Conservation (phyloP, 164 flowering plant genomes). For the Annona squamosa region DNA sequence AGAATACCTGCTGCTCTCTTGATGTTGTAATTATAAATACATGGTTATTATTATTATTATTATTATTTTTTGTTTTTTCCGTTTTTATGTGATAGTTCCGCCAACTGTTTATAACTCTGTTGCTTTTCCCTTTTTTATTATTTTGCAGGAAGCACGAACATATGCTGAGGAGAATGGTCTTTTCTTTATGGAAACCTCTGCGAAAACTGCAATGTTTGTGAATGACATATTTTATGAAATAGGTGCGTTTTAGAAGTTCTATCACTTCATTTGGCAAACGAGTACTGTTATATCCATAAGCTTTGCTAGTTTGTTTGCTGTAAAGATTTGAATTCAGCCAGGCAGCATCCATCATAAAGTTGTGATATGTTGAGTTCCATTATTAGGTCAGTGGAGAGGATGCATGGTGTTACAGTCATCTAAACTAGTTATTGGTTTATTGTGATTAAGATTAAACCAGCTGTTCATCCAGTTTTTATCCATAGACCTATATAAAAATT, state of each 20-base stretch:
- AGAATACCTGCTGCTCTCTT: background rate
- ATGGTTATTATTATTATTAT: too few relatives aligned
- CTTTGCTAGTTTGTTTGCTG: background rate
- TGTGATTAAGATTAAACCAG: too few relatives aligned
- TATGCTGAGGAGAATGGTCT: slow-evolving; percentile 86
- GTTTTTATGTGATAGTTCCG: background rate
- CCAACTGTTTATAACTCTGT: background rate
- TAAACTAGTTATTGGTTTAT: too few relatives aligned
- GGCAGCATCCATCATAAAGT: background rate
- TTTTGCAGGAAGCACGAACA: slow-evolving; percentile 58
- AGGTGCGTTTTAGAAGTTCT: slow-evolving; percentile 35
- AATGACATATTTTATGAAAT: slow-evolving; percentile 79
- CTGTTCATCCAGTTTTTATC: too few relatives aligned
- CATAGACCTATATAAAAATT: too few relatives aligned
- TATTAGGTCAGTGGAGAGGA: too few relatives aligned
- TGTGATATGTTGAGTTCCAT: too few relatives aligned
- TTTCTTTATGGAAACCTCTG: slow-evolving; percentile 85
- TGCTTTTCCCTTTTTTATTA: background rate
- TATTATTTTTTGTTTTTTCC: background rate
- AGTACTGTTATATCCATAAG: background rate
- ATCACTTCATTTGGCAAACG: background rate
- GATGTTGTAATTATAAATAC: background rate
- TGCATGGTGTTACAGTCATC: too few relatives aligned
- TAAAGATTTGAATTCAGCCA: background rate
- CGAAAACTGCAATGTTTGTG: slow-evolving; percentile 72